A percentile compares a stretch with the other conserved stretches of the same genome.
Conservation (phyloP, 345 rosid species). For the Aquilaria yunnanensis region DNA sequence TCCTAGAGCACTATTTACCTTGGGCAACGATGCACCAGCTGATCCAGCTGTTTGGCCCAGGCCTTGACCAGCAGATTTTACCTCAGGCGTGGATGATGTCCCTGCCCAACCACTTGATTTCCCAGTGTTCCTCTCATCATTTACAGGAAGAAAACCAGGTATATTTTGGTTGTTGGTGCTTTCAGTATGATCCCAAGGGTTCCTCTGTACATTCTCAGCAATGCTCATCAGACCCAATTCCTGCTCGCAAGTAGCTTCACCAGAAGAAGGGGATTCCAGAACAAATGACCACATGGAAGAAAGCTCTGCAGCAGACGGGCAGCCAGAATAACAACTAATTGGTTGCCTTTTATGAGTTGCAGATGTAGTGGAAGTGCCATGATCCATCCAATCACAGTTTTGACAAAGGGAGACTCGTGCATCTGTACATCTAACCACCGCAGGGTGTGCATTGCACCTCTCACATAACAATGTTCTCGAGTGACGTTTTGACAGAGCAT, state of each 20-base stretch:
- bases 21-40: constrained; percentile 32
- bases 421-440: constrained; percentile 67
- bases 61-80: constrained; percentile 27
- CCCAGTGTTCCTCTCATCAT: constrained; percentile 14
- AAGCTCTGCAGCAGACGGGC: constrained; percentile 86
- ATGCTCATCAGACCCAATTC: constrained; percentile 89
- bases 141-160: constrained; percentile 23
- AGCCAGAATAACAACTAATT: constrained; percentile 76
- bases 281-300: constrained; percentile 88
- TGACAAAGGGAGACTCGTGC: constrained; percentile 92
- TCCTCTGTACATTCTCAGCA: constrained; percentile 32
- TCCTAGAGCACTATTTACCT: constrained; percentile 36
- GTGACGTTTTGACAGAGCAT: constrained; percentile 87
- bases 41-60: constrained; percentile 36
- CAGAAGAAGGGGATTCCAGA: constrained; percentile 37
- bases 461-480: constrained; percentile 84
- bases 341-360: constrained; percentile 69
- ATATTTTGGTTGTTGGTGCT: constrained; percentile 24
- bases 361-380: constrained; percentile 45
- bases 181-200: constrained; percentile 29
- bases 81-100: constrained; percentile 35
- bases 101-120: constrained; percentile 35
- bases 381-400: constrained; percentile 87
- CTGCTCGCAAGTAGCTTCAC: constrained; percentile 64
- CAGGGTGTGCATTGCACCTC: constrained; percentile 85